phyloP scores from a whole-genome alignment of 768 basidiomycete genomes.

The Collybia sordida region DNA sequence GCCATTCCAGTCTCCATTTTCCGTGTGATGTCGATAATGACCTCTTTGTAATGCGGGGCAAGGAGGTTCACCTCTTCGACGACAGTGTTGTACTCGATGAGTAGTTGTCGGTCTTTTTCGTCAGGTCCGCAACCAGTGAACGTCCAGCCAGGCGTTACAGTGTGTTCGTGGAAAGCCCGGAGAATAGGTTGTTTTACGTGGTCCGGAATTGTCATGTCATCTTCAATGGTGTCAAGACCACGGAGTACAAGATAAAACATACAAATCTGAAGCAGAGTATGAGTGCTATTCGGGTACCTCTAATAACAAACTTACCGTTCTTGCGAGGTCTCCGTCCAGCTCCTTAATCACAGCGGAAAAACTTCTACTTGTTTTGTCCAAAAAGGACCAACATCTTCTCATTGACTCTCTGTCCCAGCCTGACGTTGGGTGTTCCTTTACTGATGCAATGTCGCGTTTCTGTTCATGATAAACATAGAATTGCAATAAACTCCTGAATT shows the following conservation, averaged over 20 bases:
- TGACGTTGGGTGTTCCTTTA: conserved; percentile 72
- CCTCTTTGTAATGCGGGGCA: conserved; percentile 60
- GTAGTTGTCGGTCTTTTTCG: conserved; percentile 85
- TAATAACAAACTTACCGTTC: conserved; percentile 63
- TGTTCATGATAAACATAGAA: conserved; percentile 82
- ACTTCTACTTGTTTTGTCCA: conserved; percentile 87
- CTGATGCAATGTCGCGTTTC: conserved; percentile 78
- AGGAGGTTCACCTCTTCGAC: conserved; percentile 79
- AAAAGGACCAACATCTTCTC: conserved; percentile 86
- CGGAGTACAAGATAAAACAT: conserved; percentile 94
- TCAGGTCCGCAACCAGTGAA: conserved; percentile 79
- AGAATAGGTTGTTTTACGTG: conserved; percentile 83
- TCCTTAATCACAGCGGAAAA: conserved; percentile 95
- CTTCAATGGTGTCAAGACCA: conserved; percentile 95
- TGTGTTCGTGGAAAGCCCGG: conserved; percentile 77
- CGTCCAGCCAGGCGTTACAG: conserved; percentile 82
- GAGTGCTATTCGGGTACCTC: neutral
- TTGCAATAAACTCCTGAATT: conserved; percentile 81
- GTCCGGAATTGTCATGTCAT: conserved; percentile 95
- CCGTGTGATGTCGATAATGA: conserved; percentile 78
- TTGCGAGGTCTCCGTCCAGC: conserved; percentile 90
- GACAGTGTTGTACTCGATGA: conserved; percentile 80
- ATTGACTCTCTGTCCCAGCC: conserved; percentile 88
- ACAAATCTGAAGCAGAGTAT: conserved; percentile 60
- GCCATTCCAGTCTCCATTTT: conserved; percentile 98